Evolutionary conservation across 306 rosid genomes (phyloP).

Genomic region (Ormosia emarginata): DNA sequence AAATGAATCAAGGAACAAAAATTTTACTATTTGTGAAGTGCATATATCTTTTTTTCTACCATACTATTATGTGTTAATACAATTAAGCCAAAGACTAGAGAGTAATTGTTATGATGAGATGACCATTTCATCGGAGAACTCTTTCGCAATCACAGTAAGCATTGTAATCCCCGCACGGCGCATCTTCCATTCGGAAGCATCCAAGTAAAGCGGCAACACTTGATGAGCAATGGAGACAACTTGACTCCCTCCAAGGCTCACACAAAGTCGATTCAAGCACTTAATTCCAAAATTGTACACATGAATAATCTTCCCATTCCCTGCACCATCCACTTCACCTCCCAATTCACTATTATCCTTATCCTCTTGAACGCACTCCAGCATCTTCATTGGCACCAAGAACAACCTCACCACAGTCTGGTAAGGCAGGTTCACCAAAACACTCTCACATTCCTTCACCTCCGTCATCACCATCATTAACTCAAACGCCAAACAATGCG

Average conservation of each 20-base stretch:
- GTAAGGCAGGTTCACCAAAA: not conserved
- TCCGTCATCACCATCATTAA: conserved; percentile 25
- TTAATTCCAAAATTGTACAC: conserved; percentile 25
- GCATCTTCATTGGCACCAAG: conserved; percentile 19
- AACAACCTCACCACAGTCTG: conserved; percentile 23
- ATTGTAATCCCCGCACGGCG: conserved; percentile 41
- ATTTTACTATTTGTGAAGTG: not conserved
- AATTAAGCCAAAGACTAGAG: not conserved
- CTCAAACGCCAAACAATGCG: conserved; percentile 25
- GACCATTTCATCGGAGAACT: conserved; percentile 46
- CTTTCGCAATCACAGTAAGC: conserved; percentile 24
- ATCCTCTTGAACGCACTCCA: conserved; percentile 7
- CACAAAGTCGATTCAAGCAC: conserved; percentile 31
- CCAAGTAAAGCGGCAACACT: conserved; percentile 19
- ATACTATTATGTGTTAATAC: not conserved
- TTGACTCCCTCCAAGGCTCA: conserved; percentile 19
- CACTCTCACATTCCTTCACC: conserved; percentile 18
- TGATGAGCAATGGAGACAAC: not conserved
- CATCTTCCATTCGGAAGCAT: conserved; percentile 31
- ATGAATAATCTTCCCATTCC: not conserved
- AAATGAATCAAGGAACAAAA: not conserved
- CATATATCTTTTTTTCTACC: not conserved
- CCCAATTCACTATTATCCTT: not conserved
- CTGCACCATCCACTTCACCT: not conserved
- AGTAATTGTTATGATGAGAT: not conserved